Conservation (phyloP, 1,284 basidiomycete species). For the Gastroboletus turbinatus region DNA sequence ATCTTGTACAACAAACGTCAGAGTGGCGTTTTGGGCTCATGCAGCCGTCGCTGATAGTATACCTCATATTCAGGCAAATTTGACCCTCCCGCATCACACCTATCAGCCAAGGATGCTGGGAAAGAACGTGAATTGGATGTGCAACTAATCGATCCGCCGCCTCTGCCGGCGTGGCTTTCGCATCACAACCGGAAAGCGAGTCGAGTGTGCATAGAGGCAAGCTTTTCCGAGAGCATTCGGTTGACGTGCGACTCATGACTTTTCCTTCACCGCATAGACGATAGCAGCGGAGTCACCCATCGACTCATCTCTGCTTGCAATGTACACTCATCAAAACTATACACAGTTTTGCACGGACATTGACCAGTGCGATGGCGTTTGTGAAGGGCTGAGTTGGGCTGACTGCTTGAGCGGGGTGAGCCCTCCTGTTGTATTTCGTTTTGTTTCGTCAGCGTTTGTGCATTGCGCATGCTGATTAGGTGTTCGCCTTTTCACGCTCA, state of each 20-base stretch:
- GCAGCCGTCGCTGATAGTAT: slow-evolving; percentile 8
- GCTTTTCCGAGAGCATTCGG: slow-evolving; percentile 22
- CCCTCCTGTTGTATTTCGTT: slow-evolving; percentile 12
- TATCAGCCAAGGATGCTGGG: slow-evolving; percentile 54
- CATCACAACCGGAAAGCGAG: slow-evolving; percentile 69
- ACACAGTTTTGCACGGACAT: slow-evolving; percentile 78
- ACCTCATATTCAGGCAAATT: slow-evolving; percentile 57
- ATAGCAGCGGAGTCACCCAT: slow-evolving; percentile 88
- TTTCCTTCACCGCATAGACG: slow-evolving; percentile 40
- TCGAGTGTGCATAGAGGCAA: slow-evolving; percentile 80
- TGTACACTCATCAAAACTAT: slow-evolving; percentile 95
- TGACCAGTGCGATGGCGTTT: slow-evolving; percentile 70
- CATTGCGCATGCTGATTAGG: not conserved
- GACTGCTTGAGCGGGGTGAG: slow-evolving; percentile 78
- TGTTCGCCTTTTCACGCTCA: slow-evolving; percentile 51
- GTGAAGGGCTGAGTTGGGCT: slow-evolving; percentile 80
- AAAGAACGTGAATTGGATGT: slow-evolving; percentile 58
- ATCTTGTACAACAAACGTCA: slow-evolving; percentile 93
- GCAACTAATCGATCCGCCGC: slow-evolving; percentile 48
- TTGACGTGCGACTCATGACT: not conserved
- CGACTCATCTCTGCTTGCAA: slow-evolving; percentile 82
- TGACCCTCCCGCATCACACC: slow-evolving; percentile 55
- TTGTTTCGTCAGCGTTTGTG: not conserved
- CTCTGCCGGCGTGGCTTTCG: slow-evolving; percentile 56
- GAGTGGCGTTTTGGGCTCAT: not conserved